Evolutionary conservation across 1,284 basidiomycete species (phyloP), one percentile per base, ranked within the genome.

Genomic region (Thelephora terrestris): DNA sequence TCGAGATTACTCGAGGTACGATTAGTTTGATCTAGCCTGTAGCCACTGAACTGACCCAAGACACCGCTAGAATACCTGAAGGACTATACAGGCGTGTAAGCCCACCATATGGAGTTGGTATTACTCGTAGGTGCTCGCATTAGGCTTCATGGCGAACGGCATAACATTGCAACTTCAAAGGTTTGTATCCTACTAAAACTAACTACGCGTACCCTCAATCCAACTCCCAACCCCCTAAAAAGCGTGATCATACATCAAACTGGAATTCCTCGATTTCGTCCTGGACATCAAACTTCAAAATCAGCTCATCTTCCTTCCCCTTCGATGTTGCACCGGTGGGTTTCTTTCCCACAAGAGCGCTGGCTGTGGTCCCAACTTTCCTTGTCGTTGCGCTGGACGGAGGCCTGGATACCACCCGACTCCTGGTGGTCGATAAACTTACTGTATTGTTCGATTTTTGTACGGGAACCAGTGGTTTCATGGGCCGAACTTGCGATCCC

Each of bases 1-100:
- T 87, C 63, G 92, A 97, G 63, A 58, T 93, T 25, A 88, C 85
- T 1, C 72, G 88, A 70, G 88, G 85, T 81, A 38, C 23, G 58
- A 20, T 20, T 47, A 25, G 17, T 37, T 21, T 43, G 2, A 6
- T 2, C 10, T 39, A 18, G 10, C 40, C 10, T 20, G 14, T n/a
- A 3, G 24, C 46, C 16, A 36, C 45, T 47, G 36, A 43, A 21
- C 40, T 48, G 7, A 47, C 14, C 29, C 29, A 32, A 32, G 45
- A 25, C 9, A 36, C 25, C 10, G 10, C 7, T 50, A 64, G 62
- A 63, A 44, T 64, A 58, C 37, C 47, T 64, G 43, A 53, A 50
- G 39, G 55, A 58, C 14, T 37, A 47, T 5, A 64, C 61, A 0
- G 62, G 60, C 16, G 57, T 60, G 25, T 64, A 32, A 14, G 3